Conservation (phyloP, 1,284 basidiomycete species). For the Ceratobasidium sp. region DNA sequence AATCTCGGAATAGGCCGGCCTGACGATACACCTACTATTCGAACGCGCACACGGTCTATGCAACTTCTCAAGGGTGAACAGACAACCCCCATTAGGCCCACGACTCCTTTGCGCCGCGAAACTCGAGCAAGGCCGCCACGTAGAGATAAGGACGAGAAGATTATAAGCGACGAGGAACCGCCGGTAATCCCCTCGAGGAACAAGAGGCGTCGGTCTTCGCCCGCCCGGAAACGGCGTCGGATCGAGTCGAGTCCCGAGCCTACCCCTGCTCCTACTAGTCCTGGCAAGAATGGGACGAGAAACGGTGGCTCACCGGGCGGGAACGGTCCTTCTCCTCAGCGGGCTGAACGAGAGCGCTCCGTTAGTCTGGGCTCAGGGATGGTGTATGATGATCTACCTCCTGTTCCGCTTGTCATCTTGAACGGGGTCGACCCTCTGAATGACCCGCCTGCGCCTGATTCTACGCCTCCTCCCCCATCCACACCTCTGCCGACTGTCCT, state of each 20-base stretch:
- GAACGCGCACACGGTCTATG: conserved; percentile 43
- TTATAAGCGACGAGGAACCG: background rate
- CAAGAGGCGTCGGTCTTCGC: conserved; percentile 14
- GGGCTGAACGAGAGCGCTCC: conserved; percentile 15
- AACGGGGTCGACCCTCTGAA: too few relatives aligned
- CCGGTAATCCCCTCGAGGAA: conserved; percentile 5
- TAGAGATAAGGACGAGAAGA: background rate
- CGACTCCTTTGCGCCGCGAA: conserved; percentile 44
- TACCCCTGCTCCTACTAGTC: conserved; percentile 17
- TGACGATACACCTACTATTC: conserved; percentile 40
- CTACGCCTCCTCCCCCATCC: background rate
- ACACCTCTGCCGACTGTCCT: background rate
- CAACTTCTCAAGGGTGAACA: conserved; percentile 46
- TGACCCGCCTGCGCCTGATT: too few relatives aligned
- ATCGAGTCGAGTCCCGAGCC: conserved; percentile 35
- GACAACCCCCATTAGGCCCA: conserved; percentile 42
- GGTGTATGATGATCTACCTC: conserved; percentile 25
- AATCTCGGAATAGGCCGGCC: conserved; percentile 26
- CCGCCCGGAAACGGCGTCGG: conserved; percentile 33
- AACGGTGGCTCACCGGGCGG: conserved; percentile 44
- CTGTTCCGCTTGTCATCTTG: background rate
- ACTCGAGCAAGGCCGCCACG: conserved; percentile 30
- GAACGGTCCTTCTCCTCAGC: conserved; percentile 10
- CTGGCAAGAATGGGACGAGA: conserved; percentile 31
- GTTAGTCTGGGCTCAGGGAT: conserved; percentile 38